Evolutionary conservation across 371 early-diverging fungal species (phyloP), one percentile per base, ranked within the genome.

Genomic region (Lichtheimia hyalospora): DNA sequence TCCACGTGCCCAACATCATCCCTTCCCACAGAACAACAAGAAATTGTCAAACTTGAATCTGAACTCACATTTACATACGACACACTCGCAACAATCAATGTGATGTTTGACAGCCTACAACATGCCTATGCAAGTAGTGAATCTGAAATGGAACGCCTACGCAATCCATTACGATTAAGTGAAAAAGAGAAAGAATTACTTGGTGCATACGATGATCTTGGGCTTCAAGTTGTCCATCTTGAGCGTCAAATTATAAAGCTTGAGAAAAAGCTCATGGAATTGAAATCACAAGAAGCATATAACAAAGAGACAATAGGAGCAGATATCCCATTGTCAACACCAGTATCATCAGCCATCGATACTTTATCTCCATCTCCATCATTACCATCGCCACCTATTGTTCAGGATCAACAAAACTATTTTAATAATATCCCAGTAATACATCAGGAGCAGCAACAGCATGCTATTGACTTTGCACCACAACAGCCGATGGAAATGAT

Each of bases 191-290:
- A 74, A 24, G 78, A 78, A 43, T 60, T 78, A 4, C 51, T 78
- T 18, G 66, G 68, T 42, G 75, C 75, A n/a, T 78, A 78, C 51
- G 78, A 78, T 49, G 78, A 78, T 55, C 57, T 78, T 6, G 66
- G 59, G 16, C 56, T 71, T 14, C 78, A 78, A 51, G 66, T 78
- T 23, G 61, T 56, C 14, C 75, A 78, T 56, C 63, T 78, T 18
- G 73, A 78, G 61, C 73, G 68, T 25, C 60, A 69, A 49, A 60
- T 78, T 39, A 54, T 50, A 16, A 70, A 69, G 23, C 58, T 78
- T 24, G 78, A 75, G 54, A 58, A 58, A 52, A 61, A 55, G 15
- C 54, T 73, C 27, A 41, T 46, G 6, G 60, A 70, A 39, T 42
- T 72, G 41, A 66, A 49, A 39, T 48, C 61, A 8, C 34, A 34